Percentiles rank a stretch among this genome's conserved stretches.
These are phyloP conservation scores for Anethum foeniculum DNA, from an alignment of 140 eudicot species.

Conservation along the genomic window DNA sequence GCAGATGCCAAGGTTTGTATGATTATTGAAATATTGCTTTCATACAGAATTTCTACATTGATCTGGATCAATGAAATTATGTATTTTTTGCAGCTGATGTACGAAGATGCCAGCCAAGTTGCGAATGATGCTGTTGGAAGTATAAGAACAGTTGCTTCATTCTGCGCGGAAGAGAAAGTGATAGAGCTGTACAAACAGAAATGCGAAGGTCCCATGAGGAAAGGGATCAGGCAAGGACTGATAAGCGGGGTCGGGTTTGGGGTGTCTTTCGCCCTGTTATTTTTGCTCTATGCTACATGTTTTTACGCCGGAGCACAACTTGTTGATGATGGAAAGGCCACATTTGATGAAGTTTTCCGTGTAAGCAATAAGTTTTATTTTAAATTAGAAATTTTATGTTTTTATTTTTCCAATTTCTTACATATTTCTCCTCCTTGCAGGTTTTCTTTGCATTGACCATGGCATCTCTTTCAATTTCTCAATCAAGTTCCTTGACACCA, in stretches of 20 bases:
- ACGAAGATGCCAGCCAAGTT: constrained; percentile 92
- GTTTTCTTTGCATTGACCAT: constrained; percentile 84
- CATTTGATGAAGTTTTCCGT: constrained; percentile 52
- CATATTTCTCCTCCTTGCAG: constrained; percentile 18
- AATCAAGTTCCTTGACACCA: constrained; percentile 77
- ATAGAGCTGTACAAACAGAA: constrained; percentile 56
- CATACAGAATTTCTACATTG: background rate
- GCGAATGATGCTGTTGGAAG: constrained; percentile 96
- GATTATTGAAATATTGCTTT: background rate
- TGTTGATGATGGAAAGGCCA: constrained; percentile 55
- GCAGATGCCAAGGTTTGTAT: constrained; percentile 75
- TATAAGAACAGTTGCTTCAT: constrained; percentile 84
- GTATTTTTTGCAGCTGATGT: constrained; percentile 40
- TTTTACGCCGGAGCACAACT: constrained; percentile 86
- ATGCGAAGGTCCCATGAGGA: constrained; percentile 70
- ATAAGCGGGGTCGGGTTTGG: constrained; percentile 88
- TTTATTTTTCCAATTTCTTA: background rate
- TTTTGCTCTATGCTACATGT: constrained; percentile 57
- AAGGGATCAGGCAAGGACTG: constrained; percentile 75
- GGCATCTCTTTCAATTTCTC: constrained; percentile 79
- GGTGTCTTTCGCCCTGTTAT: constrained; percentile 46
- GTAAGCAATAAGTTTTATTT: constrained; percentile 23
- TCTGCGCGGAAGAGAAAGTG: constrained; percentile 89
- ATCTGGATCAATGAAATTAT: background rate
- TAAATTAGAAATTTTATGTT: background rate